Evolutionary conservation across 768 basidiomycete species (phyloP).

Genomic region (Mycena polygramma): DNA sequence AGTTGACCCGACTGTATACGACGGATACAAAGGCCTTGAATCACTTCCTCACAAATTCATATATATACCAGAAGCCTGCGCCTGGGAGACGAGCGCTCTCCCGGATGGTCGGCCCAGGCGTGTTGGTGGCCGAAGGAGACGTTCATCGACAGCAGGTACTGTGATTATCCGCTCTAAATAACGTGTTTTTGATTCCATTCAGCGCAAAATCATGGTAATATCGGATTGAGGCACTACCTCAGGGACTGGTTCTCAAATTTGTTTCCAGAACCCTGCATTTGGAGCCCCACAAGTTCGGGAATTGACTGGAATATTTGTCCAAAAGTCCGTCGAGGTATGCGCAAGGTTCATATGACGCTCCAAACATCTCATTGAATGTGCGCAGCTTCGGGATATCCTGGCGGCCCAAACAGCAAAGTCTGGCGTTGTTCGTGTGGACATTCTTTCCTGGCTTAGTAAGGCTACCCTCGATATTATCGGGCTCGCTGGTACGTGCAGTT

Average conservation of each 20-base stretch:
- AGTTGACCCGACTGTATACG: slow-evolving; percentile 41
- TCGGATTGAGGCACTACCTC: not conserved
- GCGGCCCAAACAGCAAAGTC: not conserved
- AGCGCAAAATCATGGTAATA: slow-evolving; percentile 45
- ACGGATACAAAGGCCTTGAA: slow-evolving; percentile 62
- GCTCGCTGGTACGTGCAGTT: not conserved
- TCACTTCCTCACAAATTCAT: slow-evolving; percentile 61
- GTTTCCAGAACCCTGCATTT: slow-evolving; percentile 59
- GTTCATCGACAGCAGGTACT: slow-evolving; percentile 39
- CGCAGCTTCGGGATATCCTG: slow-evolving; percentile 14
- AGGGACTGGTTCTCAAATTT: not conserved
- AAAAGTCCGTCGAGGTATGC: slow-evolving; percentile 41
- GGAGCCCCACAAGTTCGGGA: slow-evolving; percentile 60
- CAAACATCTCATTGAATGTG: not conserved
- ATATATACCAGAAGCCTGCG: slow-evolving; percentile 59
- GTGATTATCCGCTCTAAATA: not conserved
- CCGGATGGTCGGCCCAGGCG: slow-evolving; percentile 46
- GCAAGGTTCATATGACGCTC: not conserved
- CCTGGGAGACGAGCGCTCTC: slow-evolving; percentile 42
- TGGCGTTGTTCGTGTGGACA: not conserved
- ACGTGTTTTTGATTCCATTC: not conserved
- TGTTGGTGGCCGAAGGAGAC: slow-evolving; percentile 48
- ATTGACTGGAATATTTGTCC: slow-evolving; percentile 55
- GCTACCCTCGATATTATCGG: slow-evolving; percentile 21
- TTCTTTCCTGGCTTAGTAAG: slow-evolving; percentile 18